phyloP scores from a whole-genome alignment of 2,329 filamentous ascomycete genomes.

The Hypoxylon sp. region DNA sequence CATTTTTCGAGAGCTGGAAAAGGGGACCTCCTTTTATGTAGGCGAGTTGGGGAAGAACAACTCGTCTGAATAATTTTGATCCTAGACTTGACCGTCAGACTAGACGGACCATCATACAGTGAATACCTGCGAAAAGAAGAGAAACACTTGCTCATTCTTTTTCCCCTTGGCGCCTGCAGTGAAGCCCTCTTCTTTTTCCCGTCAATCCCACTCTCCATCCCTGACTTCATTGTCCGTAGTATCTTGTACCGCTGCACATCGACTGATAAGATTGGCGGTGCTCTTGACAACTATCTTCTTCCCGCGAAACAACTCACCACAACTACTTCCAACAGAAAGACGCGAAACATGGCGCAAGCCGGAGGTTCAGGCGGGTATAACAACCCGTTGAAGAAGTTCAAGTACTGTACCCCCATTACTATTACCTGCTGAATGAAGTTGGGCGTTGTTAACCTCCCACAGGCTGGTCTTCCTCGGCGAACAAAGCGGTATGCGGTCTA shows the following conservation, averaged over 20 bases:
- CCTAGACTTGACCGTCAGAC: not conserved
- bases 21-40: slow-evolving; percentile 33
- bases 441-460: slow-evolving; percentile 14
- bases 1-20: slow-evolving; percentile 28
- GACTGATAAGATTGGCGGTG: slow-evolving; percentile 10
- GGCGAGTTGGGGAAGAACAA: slow-evolving; percentile 27
- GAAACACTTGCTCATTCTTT: slow-evolving; percentile 22
- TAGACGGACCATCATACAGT: slow-evolving; percentile 8
- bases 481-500: slow-evolving; percentile 82
- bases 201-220: slow-evolving; percentile 3
- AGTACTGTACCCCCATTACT: slow-evolving; percentile 70
- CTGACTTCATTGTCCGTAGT: slow-evolving; percentile 9
- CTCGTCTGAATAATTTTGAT: slow-evolving; percentile 11
- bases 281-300: slow-evolving; percentile 9
- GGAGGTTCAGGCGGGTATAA: slow-evolving; percentile 80
- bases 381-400: slow-evolving; percentile 99
- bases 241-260: slow-evolving; percentile 14
- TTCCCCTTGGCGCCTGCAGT: slow-evolving; percentile 1
- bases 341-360: slow-evolving; percentile 77
- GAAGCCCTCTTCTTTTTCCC: slow-evolving; percentile 6
- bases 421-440: slow-evolving; percentile 24
- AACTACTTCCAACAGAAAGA: slow-evolving; percentile 8
- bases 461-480: slow-evolving; percentile 98
- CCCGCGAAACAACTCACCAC: slow-evolving; percentile 3
- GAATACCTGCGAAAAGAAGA: slow-evolving; percentile 10